These are phyloP conservation scores for Anisodus acutangulus DNA, from an alignment of 257 asterid species.

Conservation along the genomic window DNA sequence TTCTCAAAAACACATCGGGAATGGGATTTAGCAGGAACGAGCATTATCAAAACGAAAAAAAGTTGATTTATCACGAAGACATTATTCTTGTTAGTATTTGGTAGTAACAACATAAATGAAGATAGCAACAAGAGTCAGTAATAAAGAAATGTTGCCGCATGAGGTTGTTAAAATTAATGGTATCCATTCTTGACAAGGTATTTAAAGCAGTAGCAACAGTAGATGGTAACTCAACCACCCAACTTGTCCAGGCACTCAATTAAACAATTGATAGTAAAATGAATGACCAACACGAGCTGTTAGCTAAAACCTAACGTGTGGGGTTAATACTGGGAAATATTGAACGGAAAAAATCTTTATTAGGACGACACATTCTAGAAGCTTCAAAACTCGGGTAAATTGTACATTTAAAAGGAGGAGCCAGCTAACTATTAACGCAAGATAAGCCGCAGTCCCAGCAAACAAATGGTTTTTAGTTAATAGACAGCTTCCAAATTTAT, in stretches of 20 bases:
- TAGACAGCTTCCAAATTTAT: neutral
- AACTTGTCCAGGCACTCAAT: too few relatives aligned
- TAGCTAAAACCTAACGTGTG: neutral
- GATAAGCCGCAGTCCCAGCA: neutral
- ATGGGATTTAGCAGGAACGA: neutral
- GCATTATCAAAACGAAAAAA: neutral
- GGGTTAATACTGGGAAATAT: neutral
- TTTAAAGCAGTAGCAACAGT: neutral
- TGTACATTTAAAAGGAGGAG: neutral
- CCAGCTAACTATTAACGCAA: neutral
- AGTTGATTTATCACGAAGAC: neutral
- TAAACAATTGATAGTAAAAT: neutral
- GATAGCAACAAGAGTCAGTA: neutral
- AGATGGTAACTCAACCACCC: neutral
- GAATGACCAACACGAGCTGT: neutral
- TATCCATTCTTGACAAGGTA: neutral
- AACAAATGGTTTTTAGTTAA: neutral
- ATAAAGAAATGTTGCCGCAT: neutral
- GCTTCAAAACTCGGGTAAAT: conserved; percentile 1
- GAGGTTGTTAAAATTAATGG: neutral
- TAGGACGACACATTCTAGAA: neutral
- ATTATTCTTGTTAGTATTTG: neutral
- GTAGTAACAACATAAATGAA: neutral
- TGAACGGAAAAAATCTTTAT: neutral
- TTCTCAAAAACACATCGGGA: neutral